These are phyloP conservation scores for Mortierella sp. DNA, from an alignment of 371 early-diverging fungal genomes.

Conservation along the genomic window DNA sequence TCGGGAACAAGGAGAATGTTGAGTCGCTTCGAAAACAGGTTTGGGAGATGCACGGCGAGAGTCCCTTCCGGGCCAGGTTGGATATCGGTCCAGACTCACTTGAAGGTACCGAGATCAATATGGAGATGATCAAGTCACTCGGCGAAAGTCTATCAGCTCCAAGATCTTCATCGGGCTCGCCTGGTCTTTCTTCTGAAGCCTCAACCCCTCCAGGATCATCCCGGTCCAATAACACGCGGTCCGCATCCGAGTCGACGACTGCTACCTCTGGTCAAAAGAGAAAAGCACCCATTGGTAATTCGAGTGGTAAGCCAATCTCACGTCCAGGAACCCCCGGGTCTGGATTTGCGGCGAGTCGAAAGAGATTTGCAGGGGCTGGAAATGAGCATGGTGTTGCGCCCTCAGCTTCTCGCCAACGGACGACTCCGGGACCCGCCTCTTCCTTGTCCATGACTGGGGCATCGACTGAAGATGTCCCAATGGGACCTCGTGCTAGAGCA, in stretches of 20 bases:
- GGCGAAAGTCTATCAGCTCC: slow-evolving; percentile 22
- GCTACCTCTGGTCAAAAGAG: slow-evolving; percentile 26
- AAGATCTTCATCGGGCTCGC: slow-evolving; percentile 28
- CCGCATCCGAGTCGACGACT: neutral
- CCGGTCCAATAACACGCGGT: neutral
- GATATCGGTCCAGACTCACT: neutral
- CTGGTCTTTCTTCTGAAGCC: slow-evolving; percentile 29
- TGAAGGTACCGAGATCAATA: slow-evolving; percentile 12
- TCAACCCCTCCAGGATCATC: slow-evolving; percentile 1
- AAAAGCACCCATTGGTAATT: slow-evolving; percentile 16
- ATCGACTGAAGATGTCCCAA: slow-evolving; percentile 6
- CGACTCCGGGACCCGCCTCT: slow-evolving; percentile 8
- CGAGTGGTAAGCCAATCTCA: neutral
- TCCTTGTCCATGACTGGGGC: slow-evolving; percentile 4
- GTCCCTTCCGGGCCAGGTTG: slow-evolving; percentile 9
- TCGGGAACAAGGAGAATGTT: slow-evolving; percentile 52
- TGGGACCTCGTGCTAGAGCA: slow-evolving; percentile 48
- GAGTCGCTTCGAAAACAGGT: slow-evolving; percentile 47
- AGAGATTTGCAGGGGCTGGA: slow-evolving; percentile 15
- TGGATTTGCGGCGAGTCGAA: slow-evolving; percentile 10
- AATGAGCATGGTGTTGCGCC: neutral
- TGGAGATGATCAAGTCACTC: slow-evolving; percentile 33
- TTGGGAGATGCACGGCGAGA: slow-evolving; percentile 40
- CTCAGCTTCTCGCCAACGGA: neutral
- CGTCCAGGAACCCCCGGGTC: neutral